Evolutionary conservation across 2,329 filamentous ascomycete genomes (phyloP).

Genomic region (Colletotrichum acutatum): DNA sequence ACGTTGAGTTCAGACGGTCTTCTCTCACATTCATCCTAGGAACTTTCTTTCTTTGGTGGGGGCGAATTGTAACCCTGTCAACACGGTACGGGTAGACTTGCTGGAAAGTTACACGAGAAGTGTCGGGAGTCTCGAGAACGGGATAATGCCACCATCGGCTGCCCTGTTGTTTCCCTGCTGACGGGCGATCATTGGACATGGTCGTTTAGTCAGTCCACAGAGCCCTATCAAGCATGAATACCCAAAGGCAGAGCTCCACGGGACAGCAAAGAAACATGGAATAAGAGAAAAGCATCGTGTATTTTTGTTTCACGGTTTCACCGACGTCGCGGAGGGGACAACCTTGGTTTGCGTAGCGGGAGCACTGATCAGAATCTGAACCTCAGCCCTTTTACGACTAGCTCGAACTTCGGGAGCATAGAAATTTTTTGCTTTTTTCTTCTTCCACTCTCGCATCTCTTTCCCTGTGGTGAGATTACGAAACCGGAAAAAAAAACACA

Average conservation of each 20-base stretch:
- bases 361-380: slow-evolving; percentile 20
- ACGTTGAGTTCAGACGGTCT: not conserved
- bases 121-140: not conserved
- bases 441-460: not conserved
- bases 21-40: not conserved
- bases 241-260: not conserved
- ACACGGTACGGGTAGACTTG: not conserved
- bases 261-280: not conserved
- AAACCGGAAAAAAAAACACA: not conserved
- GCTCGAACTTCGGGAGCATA: not conserved
- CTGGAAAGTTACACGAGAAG: not conserved
- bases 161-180: not conserved
- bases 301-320: not conserved
- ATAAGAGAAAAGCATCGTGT: not conserved
- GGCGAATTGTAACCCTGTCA: not conserved
- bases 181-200: slow-evolving; percentile 4
- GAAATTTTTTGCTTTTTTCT: not conserved
- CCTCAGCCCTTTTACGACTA: not conserved
- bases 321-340: not conserved
- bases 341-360: not conserved
- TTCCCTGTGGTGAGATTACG: not conserved
- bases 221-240: not conserved
- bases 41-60: not conserved
- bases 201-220: not conserved
- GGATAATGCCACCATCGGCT: not conserved